Percentiles rank a stretch among this genome's conserved stretches.
phyloP scores from a whole-genome alignment of 768 basidiomycete species.

The Lactarius trivialis region DNA sequence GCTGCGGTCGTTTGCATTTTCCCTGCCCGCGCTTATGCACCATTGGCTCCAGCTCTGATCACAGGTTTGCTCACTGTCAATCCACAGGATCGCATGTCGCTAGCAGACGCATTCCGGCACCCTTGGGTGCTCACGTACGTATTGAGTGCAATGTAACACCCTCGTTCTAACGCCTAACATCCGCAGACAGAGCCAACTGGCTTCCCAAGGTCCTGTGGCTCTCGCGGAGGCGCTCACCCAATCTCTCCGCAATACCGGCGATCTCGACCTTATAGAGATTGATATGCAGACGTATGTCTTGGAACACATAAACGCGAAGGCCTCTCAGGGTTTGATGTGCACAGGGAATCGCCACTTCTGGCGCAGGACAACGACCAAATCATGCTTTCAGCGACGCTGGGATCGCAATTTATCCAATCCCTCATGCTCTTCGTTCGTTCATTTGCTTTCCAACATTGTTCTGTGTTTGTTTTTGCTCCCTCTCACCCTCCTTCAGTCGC shows the following conservation, averaged over 20 bases:
- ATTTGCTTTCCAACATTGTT: neutral
- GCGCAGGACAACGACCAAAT: constrained; percentile 54
- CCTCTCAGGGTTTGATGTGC: neutral
- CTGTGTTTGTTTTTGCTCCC: neutral
- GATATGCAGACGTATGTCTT: constrained; percentile 35
- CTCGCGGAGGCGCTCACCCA: constrained; percentile 69
- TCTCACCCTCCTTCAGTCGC: constrained; percentile 46
- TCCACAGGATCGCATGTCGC: constrained; percentile 57
- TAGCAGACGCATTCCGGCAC: constrained; percentile 51
- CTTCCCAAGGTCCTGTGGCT: constrained; percentile 40
- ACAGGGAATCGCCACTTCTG: constrained; percentile 27
- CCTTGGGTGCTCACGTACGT: constrained; percentile 70
- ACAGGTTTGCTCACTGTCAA: constrained; percentile 67
- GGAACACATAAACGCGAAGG: neutral
- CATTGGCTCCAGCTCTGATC: constrained; percentile 55
- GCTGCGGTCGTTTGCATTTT: constrained; percentile 26
- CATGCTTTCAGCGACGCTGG: constrained; percentile 50
- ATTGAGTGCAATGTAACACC: neutral
- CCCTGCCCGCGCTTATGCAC: neutral
- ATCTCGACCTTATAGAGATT: constrained; percentile 66
- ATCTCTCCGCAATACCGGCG: constrained; percentile 61
- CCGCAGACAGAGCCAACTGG: constrained; percentile 63
- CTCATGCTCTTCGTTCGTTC: constrained; percentile 75
- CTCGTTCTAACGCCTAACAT: neutral
- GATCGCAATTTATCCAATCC: constrained; percentile 73